Evolutionary conservation across 2,329 filamentous ascomycete genomes (phyloP), one percentile per base, ranked within the genome.

Genomic region (Rhinocladiella mackenziei): DNA sequence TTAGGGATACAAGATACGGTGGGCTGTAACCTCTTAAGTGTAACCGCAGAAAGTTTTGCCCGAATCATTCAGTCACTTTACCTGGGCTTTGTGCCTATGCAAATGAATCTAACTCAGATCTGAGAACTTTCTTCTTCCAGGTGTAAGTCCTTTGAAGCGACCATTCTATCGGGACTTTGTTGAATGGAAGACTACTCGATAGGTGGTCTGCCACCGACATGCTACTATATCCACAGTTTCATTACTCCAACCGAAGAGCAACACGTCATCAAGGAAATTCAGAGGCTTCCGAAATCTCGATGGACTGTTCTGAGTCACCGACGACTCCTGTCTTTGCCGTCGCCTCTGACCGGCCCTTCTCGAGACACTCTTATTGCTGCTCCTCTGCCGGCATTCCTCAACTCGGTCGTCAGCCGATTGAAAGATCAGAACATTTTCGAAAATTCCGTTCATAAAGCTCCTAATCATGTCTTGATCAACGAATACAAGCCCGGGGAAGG

Each of bases 381-480:
- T 4, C 75, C 82, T 5, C 72, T 97, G 5, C 89, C 91, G 10
- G 37, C 68, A 4, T 97, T 87, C 81, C 80, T 97, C 4, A 67
- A 74, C 25, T 69, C 76, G 0, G 71, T 94, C 34, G 66, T 92
- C 38, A 65, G 77, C 3, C 83, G 77, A 25, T 67, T 75, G 32
- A 52, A 68, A 15, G 52, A 58, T 2, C 57, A 76, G 0, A 66
- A 65, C 3, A 66, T 82, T 9, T 84, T 83, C 59, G 50, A 62
- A 2, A 62, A 72, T 14, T 86, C 89, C 38, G 86, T 86, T 4
- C 89, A 97, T 60, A 58, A 70, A 13, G 73, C 71, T 3, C 87
- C 91, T 2, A 98, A 97, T 58, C 92, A 97, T 66, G 87, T 94
- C 33, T 73, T 97, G 26, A 81, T 97, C 56, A 98, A 98, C 60